A percentile compares a stretch with the other conserved stretches of the same genome.
Conservation (phyloP, 2,329 filamentous ascomycete species). For the Colletotrichum sp. region DNA sequence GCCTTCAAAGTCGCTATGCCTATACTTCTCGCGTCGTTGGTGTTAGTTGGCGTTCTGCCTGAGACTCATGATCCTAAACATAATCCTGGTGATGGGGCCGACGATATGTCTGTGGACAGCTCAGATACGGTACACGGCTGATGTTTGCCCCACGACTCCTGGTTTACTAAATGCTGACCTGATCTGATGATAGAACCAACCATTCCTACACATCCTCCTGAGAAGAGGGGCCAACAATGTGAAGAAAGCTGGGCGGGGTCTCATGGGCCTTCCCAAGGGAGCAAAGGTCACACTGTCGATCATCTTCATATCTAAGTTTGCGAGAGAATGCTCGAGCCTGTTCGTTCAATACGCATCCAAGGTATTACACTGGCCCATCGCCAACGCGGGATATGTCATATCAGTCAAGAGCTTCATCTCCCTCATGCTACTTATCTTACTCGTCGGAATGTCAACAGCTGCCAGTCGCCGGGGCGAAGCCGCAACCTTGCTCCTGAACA, state of each 20-base stretch:
- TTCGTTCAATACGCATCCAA: not conserved
- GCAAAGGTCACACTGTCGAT: not conserved
- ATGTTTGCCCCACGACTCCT: not conserved
- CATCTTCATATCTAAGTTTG: not conserved
- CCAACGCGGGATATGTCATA: not conserved
- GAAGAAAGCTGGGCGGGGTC: not conserved
- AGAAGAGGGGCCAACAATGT: not conserved
- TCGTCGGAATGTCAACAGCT: not conserved
- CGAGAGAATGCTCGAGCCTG: not conserved
- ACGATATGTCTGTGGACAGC: not conserved
- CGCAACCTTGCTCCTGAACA: not conserved
- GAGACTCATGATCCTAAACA: not conserved
- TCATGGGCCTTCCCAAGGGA: not conserved
- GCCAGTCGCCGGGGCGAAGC: not conserved
- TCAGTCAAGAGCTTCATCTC: not conserved
- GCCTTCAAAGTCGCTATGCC: not conserved
- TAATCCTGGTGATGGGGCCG: not conserved
- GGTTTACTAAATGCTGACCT: not conserved
- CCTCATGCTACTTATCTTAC: not conserved
- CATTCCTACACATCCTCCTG: not conserved
- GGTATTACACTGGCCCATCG: not conserved
- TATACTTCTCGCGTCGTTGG: not conserved
- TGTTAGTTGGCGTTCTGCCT: not conserved
- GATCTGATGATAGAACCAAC: not conserved
- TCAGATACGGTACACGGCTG: not conserved